Conservation (phyloP, 192 early-diverging fungal genomes). For the Chytriomyces confervae region DNA sequence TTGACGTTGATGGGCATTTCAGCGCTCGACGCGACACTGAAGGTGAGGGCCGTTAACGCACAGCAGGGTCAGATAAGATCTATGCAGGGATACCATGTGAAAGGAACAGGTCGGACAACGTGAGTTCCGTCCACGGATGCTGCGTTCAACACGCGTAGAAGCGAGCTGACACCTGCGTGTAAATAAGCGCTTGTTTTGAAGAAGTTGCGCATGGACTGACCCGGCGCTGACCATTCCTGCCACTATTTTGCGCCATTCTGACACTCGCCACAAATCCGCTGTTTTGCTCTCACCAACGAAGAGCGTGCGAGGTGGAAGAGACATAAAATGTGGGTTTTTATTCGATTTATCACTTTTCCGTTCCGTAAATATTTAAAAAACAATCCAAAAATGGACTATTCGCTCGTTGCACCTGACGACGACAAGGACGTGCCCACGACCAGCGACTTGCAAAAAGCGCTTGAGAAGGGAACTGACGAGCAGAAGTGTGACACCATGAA, state of each 20-base stretch:
- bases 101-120: conserved; percentile 37
- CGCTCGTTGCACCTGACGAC: conserved; percentile 38
- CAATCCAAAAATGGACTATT: conserved; percentile 27
- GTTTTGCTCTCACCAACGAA: conserved; percentile 43
- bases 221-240: conserved; percentile 33
- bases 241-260: conserved; percentile 47
- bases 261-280: conserved; percentile 39
- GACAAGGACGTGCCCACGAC: conserved; percentile 74
- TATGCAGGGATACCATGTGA: conserved; percentile 39
- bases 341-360: neutral
- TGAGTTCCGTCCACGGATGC: neutral
- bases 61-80: neutral
- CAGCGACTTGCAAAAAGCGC: conserved; percentile 73
- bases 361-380: neutral
- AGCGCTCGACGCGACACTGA: neutral
- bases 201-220: conserved; percentile 35
- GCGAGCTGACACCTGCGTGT: neutral
- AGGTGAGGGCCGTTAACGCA: no score
- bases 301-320: conserved; percentile 9
- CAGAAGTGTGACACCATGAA: conserved; percentile 95
- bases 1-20: neutral
- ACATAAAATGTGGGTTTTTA: neutral
- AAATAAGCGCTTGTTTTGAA: conserved; percentile 28
- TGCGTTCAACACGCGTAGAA: neutral
- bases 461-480: conserved; percentile 93